Base-by-base conservation (phyloP, 1,284 basidiomycete genomes). In the Pholiota adiposa region DNA sequence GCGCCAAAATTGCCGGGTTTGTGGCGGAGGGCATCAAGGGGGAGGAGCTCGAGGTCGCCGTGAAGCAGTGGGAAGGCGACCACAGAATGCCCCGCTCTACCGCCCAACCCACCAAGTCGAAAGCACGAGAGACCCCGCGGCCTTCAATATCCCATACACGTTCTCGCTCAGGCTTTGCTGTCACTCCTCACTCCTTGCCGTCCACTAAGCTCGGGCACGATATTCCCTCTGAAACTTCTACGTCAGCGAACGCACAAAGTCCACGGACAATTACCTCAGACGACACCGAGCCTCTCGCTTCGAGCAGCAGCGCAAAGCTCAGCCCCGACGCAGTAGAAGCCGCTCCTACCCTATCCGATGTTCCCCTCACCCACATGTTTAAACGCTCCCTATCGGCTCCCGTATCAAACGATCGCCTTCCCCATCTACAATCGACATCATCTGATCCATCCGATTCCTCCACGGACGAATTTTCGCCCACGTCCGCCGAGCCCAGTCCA, bases 1-100 rank as follows among this genome's bases (percentile, higher is more conserved):
- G 83, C 69, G 80, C 78, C 40, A 77, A 86, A 74, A 90, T 93
- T 36, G 88, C 89, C 2, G 80, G 86, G 64, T 77, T 92, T 4
- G 80, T 93, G 33, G 81, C 85, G 18, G 82, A 87, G 65, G 90
- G 90, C 38, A 87, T 88, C 70, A 87, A 83, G 65, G 90, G 90
- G 1, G 73, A 74, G 11, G 86, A 85, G 59, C 80, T 93, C 49
- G 85, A 89, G 67, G 75, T 73, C 4, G 89, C 86, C 23, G 84
- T 93, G 63, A 78, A 83, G 63, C 85, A 87, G 71, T 90, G 89
- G 76, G 88, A 90, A 59, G 70, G 63, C 16, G 64, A 66, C 33
- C 62, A 65, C 51, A 65, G 59, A 50, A 54, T 67, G 23, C 60
- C 63, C 19, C 61, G 61, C 27, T 33, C 63, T 18, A 54, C 46